Percentiles rank a stretch among this genome's conserved stretches.
Evolutionary conservation across 441 rosid species (phyloP).

Genomic region (Manihot esculenta): DNA sequence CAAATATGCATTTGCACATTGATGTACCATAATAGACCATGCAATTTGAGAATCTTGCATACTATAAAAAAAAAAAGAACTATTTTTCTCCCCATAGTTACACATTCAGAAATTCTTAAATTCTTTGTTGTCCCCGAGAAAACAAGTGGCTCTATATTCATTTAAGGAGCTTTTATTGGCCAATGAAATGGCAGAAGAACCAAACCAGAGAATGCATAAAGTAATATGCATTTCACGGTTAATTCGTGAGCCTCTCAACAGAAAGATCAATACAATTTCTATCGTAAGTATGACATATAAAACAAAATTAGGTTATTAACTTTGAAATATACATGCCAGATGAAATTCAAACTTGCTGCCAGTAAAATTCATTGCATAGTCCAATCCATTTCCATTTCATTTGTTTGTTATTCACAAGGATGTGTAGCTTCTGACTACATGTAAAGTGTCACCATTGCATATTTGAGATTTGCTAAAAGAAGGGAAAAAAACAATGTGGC

Average conservation of each 20-base stretch:
- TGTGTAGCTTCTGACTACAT: not conserved
- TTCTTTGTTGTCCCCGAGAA: not conserved
- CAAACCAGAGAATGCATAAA: not conserved
- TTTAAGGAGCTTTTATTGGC: not conserved
- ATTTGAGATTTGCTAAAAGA: not conserved
- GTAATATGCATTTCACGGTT: not conserved
- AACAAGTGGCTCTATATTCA: conserved; percentile 3
- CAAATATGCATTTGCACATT: not conserved
- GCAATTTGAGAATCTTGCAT: not conserved
- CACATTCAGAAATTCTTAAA: not conserved
- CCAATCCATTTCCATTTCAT: not conserved
- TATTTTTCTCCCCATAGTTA: not conserved
- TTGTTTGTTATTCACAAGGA: not conserved
- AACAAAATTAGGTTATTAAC: not conserved
- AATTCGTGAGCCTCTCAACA: not conserved
- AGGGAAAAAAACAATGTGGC: too few species aligned
- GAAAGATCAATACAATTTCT: not conserved
- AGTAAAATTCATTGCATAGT: not conserved
- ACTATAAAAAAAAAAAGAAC: not conserved
- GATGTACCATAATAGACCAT: not conserved
- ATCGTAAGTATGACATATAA: not conserved
- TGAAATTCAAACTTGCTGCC: not conserved
- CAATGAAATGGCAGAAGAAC: not conserved
- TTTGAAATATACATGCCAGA: not conserved
- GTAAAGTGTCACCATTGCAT: not conserved